Percentiles rank a stretch among this genome's conserved stretches.
phyloP scores from a whole-genome alignment of 108 stramenopile genomes.

The Pelagomonas calceolata region DNA sequence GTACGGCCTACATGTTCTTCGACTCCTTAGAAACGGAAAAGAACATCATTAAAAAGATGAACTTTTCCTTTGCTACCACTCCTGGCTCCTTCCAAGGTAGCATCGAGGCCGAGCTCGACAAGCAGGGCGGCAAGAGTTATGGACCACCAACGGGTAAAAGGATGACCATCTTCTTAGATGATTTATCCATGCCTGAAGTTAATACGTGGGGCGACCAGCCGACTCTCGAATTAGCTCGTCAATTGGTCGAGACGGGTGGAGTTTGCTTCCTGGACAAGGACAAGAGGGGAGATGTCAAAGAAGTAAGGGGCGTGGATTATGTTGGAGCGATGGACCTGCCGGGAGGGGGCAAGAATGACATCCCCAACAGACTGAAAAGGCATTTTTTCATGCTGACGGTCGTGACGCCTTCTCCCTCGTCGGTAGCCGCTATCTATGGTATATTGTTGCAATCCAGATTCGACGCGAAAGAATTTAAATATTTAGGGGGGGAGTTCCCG shows the following conservation, averaged over 20 bases:
- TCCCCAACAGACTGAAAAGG: slow-evolving; percentile 35
- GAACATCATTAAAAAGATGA: slow-evolving; percentile 27
- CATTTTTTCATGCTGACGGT: slow-evolving; percentile 42
- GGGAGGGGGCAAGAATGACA: slow-evolving; percentile 21
- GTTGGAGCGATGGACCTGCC: slow-evolving; percentile 43
- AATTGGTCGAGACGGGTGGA: slow-evolving; percentile 29
- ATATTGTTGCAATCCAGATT: slow-evolving; percentile 29
- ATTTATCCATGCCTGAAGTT: slow-evolving; percentile 34
- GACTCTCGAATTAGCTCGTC: slow-evolving; percentile 41
- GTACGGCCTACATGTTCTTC: slow-evolving; percentile 39
- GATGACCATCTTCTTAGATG: slow-evolving; percentile 43
- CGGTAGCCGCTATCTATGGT: slow-evolving; percentile 29
- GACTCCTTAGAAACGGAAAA: not conserved
- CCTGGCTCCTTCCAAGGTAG: slow-evolving; percentile 25
- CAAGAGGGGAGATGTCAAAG: slow-evolving; percentile 43
- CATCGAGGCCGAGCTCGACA: slow-evolving; percentile 49
- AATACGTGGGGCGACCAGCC: slow-evolving; percentile 47
- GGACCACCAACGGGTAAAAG: slow-evolving; percentile 38
- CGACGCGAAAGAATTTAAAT: not conserved
- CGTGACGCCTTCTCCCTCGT: slow-evolving; percentile 13
- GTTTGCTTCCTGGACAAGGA: slow-evolving; percentile 45
- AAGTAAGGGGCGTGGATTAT: slow-evolving; percentile 24
- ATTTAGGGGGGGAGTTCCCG: not conserved
- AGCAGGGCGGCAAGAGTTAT: slow-evolving; percentile 45
- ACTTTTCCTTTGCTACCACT: slow-evolving; percentile 34